Evolutionary conservation across 1,284 basidiomycete genomes (phyloP).

Genomic region (Salmacisia buchloeana): DNA sequence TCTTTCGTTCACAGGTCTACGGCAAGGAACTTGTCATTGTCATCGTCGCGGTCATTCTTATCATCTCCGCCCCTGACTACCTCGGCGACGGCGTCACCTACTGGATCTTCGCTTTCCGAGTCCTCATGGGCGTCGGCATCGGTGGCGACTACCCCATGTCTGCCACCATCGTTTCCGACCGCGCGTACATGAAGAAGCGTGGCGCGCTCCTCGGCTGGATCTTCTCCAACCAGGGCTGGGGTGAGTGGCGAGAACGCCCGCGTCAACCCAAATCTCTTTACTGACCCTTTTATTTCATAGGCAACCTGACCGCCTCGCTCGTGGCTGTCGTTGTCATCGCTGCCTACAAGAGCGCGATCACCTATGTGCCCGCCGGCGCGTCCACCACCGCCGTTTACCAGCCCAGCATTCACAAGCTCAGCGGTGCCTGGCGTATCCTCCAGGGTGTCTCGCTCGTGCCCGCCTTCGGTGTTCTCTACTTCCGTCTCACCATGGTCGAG

Average conservation of each 20-base stretch:
- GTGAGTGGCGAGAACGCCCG: too few species aligned
- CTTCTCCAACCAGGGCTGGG: conserved; percentile 52
- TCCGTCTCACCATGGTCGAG: conserved; percentile 54
- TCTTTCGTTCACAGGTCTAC: conserved; percentile 23
- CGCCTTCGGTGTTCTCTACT: conserved; percentile 54
- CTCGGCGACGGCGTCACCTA: conserved; percentile 39
- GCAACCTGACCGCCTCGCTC: conserved; percentile 57
- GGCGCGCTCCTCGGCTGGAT: conserved; percentile 47
- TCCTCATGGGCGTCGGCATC: conserved; percentile 54
- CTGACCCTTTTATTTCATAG: neutral
- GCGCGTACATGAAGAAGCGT: conserved; percentile 36
- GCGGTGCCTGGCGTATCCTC: conserved; percentile 44
- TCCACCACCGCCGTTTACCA: too few species aligned
- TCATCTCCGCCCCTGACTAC: conserved; percentile 43
- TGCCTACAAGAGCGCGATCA: conserved; percentile 61
- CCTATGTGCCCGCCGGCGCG: conserved; percentile 12
- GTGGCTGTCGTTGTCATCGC: conserved; percentile 64
- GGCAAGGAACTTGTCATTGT: conserved; percentile 45
- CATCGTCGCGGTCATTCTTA: conserved; percentile 42
- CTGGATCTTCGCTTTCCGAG: conserved; percentile 41
- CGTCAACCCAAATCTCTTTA: too few species aligned
- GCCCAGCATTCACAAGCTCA: conserved; percentile 33
- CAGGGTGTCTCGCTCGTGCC: conserved; percentile 48
- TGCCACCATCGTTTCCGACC: conserved; percentile 49
- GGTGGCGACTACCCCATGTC: conserved; percentile 76